These are phyloP conservation scores for Crataegus laevigata DNA, from an alignment of 306 rosid genomes.

Conservation along the genomic window DNA sequence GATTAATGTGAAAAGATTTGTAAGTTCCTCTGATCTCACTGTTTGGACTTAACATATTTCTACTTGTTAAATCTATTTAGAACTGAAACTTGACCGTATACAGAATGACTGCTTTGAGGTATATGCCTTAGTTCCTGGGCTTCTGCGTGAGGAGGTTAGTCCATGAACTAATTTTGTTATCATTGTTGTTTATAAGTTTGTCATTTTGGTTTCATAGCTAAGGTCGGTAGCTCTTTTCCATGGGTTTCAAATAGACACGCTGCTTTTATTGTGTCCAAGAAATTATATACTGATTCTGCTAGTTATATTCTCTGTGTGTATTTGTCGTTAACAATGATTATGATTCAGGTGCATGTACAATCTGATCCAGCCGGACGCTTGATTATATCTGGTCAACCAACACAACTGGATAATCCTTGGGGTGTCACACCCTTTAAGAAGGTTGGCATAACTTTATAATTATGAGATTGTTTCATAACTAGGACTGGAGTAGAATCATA, in stretches of 20 bases:
- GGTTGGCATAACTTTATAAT: constrained; percentile 16
- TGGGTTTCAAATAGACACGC: no score
- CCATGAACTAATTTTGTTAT: not conserved
- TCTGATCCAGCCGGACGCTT: constrained; percentile 73
- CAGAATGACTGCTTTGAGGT: constrained; percentile 72
- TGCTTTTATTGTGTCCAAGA: not conserved
- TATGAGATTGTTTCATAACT: not conserved
- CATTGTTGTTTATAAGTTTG: not conserved
- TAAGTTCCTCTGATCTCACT: constrained; percentile 22
- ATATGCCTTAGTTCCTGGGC: constrained; percentile 74
- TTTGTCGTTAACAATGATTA: not conserved
- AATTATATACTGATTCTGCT: not conserved
- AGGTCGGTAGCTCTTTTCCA: not conserved
- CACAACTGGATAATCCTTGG: constrained; percentile 65
- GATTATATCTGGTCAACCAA: constrained; percentile 68
- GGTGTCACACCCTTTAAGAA: constrained; percentile 69
- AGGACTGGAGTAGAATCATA: no score
- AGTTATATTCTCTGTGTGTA: not conserved
- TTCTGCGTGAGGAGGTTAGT: constrained; percentile 69
- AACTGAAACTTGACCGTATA: not conserved
- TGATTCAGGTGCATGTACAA: constrained; percentile 60
- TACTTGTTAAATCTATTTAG: not conserved
- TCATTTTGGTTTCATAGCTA: not conserved
- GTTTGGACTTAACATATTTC: not conserved
- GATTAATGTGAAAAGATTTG: constrained; percentile 67